phyloP scores from a whole-genome alignment of 805 yeast genomes.

The Monosporozyma servazzii region DNA sequence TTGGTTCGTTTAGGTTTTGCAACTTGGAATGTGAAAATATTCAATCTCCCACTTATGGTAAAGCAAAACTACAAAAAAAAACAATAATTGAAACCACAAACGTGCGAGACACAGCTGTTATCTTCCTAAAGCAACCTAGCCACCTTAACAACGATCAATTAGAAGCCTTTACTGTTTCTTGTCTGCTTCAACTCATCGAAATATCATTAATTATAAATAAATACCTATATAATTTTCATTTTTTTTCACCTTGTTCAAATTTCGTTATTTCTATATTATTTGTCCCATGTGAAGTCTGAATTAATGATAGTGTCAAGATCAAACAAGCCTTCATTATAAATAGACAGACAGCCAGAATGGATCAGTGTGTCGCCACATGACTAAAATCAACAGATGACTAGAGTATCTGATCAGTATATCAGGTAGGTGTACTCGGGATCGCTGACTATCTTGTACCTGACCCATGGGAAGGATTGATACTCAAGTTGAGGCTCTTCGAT shows the following conservation, averaged over 20 bases:
- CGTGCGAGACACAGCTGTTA: neutral
- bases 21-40: neutral
- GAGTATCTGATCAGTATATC: constrained; percentile 7
- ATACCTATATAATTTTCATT: neutral
- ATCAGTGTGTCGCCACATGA: no score
- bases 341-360: neutral
- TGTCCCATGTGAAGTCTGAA: constrained; percentile 1
- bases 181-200: neutral
- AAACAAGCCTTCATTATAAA: neutral
- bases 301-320: neutral
- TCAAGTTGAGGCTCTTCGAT: constrained; percentile 53
- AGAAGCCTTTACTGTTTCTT: neutral
- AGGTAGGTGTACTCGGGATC: constrained; percentile 31
- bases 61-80: no score
- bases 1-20: neutral
- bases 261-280: neutral
- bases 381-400: no score
- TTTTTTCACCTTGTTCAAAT: neutral
- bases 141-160: neutral
- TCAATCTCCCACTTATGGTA: no score
- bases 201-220: neutral
- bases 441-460: constrained; percentile 45
- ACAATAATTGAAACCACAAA: no score
- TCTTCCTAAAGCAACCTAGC: neutral
- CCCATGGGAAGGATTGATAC: constrained; percentile 74